These are phyloP conservation scores for Tuber calosporum DNA, from an alignment of 495 filamentous ascomycete species.

Conservation along the genomic window DNA sequence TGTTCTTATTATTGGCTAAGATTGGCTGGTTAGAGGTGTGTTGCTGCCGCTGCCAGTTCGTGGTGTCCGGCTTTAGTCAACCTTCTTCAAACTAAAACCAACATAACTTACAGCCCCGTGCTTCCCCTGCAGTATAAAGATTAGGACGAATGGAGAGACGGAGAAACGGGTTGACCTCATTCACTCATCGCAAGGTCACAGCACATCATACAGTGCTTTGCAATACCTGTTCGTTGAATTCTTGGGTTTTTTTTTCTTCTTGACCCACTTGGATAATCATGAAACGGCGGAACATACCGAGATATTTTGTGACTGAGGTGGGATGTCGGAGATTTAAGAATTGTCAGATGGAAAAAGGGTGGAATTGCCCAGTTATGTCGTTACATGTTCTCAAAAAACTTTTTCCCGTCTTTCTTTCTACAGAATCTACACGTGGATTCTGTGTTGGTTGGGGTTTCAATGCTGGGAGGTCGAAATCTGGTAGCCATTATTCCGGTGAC, in stretches of 20 bases:
- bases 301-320: not conserved
- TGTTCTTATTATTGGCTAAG: not conserved
- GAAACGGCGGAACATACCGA: not conserved
- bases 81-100: not conserved
- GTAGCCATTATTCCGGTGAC: slow-evolving; percentile 1
- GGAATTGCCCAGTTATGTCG: not conserved
- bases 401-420: not conserved
- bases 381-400: not conserved
- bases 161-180: not conserved
- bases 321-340: not conserved
- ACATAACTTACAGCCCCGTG: not conserved
- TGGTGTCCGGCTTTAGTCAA: not conserved
- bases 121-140: not conserved
- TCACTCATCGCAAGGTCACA: not conserved
- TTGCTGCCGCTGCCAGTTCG: not conserved
- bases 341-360: not conserved
- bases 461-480: not conserved
- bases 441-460: not conserved
- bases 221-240: not conserved
- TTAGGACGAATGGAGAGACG: not conserved
- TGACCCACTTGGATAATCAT: not conserved
- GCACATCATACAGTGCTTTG: not conserved
- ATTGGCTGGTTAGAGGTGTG: not conserved
- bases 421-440: not conserved
- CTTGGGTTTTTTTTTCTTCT: not conserved